Base-by-base conservation (phyloP, 495 filamentous ascomycete species). In the Darksidea phi region DNA sequence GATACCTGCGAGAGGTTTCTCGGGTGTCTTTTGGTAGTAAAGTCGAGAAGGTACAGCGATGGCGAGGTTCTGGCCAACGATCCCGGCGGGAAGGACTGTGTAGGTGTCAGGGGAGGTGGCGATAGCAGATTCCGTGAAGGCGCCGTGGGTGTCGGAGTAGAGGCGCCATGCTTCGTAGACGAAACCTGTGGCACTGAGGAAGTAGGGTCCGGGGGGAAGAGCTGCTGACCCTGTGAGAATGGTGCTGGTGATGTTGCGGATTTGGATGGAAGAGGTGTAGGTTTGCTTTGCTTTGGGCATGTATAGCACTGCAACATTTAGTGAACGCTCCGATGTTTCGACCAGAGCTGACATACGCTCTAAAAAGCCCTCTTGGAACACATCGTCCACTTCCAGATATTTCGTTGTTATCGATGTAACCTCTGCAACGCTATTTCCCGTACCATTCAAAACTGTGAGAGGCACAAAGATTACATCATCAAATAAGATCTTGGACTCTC, bases 1-100 rank as follows among this genome's bases (percentile, higher is more conserved):
- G n/a, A 77, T 62, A 25, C 73, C 73, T 0, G 70, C 68, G 2
- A 76, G 58, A 4, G 73, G 74, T 51, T 74, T 71, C 17, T 59
- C 63, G 6, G 59, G 59, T 0, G 70, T 69, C 18, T 55, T 60
- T 15, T 54, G 68, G 71, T 70, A 76, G 66, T 85, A 84, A 0
- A 86, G 72, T 6, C 80, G 72, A 15, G 81, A 84, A 0, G 83
- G 82, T 0, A 85, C 82, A 5, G 74, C 74, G 37, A 79, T 69
- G 25, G 70, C 76, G 54, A 75, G 72, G 20, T 69, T 52, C 63
- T 74, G 72, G 41, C 73, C 72, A 11, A 73, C 37, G 24, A 76
- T 60, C n/a, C 71, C 75, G 8, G 75, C 78, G 18, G 77, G 75
- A 12, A 81, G 70, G 7, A 75, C 69, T 8, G 69, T 69, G 59